These are phyloP conservation scores for Salvia hispanica DNA, from an alignment of 257 asterid species.

Conservation along the genomic window DNA sequence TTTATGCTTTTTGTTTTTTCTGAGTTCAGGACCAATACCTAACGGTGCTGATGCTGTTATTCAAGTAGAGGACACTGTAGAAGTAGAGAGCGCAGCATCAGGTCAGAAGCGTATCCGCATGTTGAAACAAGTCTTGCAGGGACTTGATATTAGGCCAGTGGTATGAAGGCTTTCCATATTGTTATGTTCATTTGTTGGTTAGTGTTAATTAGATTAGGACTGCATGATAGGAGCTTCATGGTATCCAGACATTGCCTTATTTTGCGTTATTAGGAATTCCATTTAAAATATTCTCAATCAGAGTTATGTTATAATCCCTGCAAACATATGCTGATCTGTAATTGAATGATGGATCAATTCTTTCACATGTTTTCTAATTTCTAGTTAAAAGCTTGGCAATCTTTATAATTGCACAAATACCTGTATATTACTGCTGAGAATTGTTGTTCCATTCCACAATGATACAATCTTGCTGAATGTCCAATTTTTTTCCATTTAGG, in stretches of 20 bases:
- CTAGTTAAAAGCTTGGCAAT: conserved; percentile 7
- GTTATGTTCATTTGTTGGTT: conserved; percentile 25
- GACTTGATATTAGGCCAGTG: conserved; percentile 89
- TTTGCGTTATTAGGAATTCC: background rate
- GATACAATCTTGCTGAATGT: background rate
- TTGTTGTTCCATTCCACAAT: conserved; percentile 1
- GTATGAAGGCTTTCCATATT: conserved; percentile 49
- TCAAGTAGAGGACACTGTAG: conserved; percentile 83
- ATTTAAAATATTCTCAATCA: background rate
- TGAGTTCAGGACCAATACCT: conserved; percentile 78
- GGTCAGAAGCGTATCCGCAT: conserved; percentile 60
- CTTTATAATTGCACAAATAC: conserved; percentile 15
- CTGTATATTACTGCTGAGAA: conserved; percentile 14
- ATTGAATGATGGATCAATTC: background rate
- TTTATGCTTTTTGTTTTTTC: conserved; percentile 8
- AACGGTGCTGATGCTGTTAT: conserved; percentile 93
- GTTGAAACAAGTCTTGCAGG: conserved; percentile 63
- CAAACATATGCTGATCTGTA: background rate
- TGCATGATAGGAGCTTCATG: background rate
- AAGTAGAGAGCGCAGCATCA: conserved; percentile 44
- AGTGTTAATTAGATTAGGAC: background rate
- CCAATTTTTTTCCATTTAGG: background rate
- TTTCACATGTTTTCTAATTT: background rate
- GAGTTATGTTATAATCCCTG: conserved; percentile 3
- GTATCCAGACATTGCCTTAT: background rate